Base-by-base conservation (phyloP, 768 basidiomycete species). In the Serendipita vermifera region DNA sequence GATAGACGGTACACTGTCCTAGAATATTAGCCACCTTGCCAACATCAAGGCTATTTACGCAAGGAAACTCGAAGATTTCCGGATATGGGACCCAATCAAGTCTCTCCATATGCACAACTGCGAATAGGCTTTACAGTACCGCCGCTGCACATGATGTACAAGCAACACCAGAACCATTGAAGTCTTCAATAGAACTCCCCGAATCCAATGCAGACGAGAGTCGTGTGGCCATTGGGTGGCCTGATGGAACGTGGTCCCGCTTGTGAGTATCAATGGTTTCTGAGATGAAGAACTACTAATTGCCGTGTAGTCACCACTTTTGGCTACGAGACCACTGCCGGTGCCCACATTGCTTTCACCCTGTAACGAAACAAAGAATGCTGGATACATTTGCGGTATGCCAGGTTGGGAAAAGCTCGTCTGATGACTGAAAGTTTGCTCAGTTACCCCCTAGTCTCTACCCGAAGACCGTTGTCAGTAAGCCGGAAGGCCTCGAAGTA, bases 261-360 rank as follows among this genome's bases (percentile, higher is more conserved):
- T 92, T 84, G 89, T 90, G 65, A 60, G 85, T 75, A 24, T 22
- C 14, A 29, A 33, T 35, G 33, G 39, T 55, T 32, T 55, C 40
- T 41, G 9, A 35, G 48, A 41, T 27, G 31, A 40, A 41, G 26
- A 20, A 7, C 2, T 36, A n/a, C 4, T n/a, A 27, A 24, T 55
- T 24, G 39, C 40, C 39, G 13, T 60, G 26, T 61, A 97, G 93
- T 65, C 89, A 94, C 65, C 81, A 91, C 63, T 78, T 90, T 36
- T 96, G 90, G 86, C 71, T 97, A 22, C 75, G 89, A 39, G 94
- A 97, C 64, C 93, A 97, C 61, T 98, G 94, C 66, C 77, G 91
- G 32, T 96, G 91, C 66, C 71, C 83, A 3, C 71, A 79, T 51
- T 94, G 91, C 67, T 93, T 87, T 64, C 93, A 97, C 67, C 72